Conservation (phyloP, 208 protist genomes). For the Wallacemonas collosoma region DNA sequence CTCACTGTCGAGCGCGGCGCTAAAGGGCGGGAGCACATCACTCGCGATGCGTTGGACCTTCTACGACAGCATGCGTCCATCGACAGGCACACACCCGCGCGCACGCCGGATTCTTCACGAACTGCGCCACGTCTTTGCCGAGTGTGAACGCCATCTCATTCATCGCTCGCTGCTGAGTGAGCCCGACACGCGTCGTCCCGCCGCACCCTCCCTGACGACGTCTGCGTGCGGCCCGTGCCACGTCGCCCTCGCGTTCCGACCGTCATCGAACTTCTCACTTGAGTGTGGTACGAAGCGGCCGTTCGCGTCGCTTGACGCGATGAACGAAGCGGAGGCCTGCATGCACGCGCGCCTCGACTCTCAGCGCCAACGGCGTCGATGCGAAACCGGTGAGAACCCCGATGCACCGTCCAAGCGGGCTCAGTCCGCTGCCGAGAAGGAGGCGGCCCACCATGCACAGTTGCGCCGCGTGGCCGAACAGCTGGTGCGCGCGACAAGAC, state of each 20-base stretch:
- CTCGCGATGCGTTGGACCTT: conserved; percentile 36
- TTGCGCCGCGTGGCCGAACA: not conserved
- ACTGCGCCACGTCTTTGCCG: conserved; percentile 19
- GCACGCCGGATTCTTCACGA: conserved; percentile 7
- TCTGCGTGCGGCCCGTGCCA: not conserved
- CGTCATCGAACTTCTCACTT: conserved; percentile 6
- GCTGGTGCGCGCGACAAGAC: not conserved
- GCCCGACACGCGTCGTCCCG: not conserved
- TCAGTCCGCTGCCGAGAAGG: not conserved
- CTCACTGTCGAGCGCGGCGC: not conserved
- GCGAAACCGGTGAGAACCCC: not conserved
- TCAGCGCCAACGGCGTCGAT: not conserved
- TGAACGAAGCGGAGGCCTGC: not conserved
- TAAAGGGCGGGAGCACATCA: not conserved
- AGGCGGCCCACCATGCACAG: not conserved
- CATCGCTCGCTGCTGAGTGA: conserved; percentile 7
- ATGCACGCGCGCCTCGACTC: not conserved
- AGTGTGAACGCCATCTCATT: conserved; percentile 23
- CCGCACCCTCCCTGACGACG: not conserved
- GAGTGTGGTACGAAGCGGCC: conserved; percentile 2
- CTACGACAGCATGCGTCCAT: conserved; percentile 71
- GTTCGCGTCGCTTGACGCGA: conserved; percentile 7
- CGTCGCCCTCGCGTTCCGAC: conserved; percentile 4
- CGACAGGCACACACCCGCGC: conserved; percentile 22
- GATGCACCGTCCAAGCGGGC: not conserved